phyloP scores from a whole-genome alignment of 768 basidiomycete genomes.

The Crassisporium funariophilum region DNA sequence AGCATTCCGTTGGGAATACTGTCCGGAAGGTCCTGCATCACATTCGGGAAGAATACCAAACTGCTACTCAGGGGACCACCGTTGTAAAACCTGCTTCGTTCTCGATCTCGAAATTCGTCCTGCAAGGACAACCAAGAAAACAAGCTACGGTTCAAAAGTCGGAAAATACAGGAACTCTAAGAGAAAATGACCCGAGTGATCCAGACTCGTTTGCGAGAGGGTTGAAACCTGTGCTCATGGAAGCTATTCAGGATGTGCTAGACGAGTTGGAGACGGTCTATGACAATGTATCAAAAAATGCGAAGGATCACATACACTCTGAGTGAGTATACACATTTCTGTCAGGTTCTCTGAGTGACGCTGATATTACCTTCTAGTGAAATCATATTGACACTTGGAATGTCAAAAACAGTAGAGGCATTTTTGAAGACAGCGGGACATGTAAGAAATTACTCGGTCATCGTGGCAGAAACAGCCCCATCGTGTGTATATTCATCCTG shows the following conservation, averaged over 20 bases:
- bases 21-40: conserved; percentile 91
- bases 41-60: conserved; percentile 92
- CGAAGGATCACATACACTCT: conserved; percentile 96
- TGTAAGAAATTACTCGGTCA: conserved; percentile 91
- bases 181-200: conserved; percentile 73
- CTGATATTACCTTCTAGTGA: conserved; percentile 56
- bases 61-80: conserved; percentile 59
- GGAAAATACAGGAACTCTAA: conserved; percentile 59
- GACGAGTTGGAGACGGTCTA: conserved; percentile 97
- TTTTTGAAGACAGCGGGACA: conserved; percentile 92
- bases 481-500: conserved; percentile 63
- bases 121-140: conserved; percentile 72
- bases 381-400: conserved; percentile 82
- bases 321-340: conserved; percentile 60
- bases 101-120: conserved; percentile 83
- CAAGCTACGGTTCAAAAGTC: conserved; percentile 43
- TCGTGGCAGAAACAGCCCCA: conserved; percentile 94
- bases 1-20: conserved; percentile 94
- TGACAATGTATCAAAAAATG: conserved; percentile 91
- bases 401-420: conserved; percentile 90
- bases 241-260: conserved; percentile 94
- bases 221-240: conserved; percentile 92
- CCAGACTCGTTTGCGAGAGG: conserved; percentile 76
- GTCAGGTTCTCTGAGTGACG: neutral
- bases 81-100: conserved; percentile 45